Evolutionary conservation across 495 filamentous ascomycete genomes (phyloP).

Genomic region (Aspergillus sclerotiicarbonarius): DNA sequence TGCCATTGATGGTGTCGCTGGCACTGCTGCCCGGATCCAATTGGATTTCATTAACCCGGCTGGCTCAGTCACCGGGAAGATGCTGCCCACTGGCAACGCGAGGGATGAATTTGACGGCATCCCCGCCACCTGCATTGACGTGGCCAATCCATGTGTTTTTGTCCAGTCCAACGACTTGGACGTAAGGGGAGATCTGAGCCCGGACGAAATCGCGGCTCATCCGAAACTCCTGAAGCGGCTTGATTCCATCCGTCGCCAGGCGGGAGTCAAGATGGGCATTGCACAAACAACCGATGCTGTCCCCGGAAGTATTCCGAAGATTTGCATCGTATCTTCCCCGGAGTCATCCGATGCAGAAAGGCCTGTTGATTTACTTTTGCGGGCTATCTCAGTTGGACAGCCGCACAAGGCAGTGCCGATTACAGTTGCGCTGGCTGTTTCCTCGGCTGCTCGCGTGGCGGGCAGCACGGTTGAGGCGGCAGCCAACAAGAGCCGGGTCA

Average conservation of each 20-base stretch:
- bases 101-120: constrained; percentile 54
- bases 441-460: constrained; percentile 47
- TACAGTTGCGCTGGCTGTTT: constrained; percentile 60
- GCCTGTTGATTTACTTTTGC: constrained; percentile 44
- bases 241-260: constrained; percentile 59
- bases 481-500: constrained; percentile 21
- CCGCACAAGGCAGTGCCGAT: constrained; percentile 64
- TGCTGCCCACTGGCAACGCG: constrained; percentile 61
- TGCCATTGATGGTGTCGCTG: constrained; percentile 66
- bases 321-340: constrained; percentile 64
- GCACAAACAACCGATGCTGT: constrained; percentile 38
- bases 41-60: constrained; percentile 66
- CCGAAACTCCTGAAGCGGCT: constrained; percentile 48
- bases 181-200: constrained; percentile 48
- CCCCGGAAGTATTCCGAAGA: constrained; percentile 63
- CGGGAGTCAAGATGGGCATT: constrained; percentile 63
- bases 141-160: constrained; percentile 67
- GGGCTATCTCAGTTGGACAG: constrained; percentile 51
- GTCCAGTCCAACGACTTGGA: constrained; percentile 52
- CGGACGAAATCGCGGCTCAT: constrained; percentile 51
- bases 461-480: constrained; percentile 41
- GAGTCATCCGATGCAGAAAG: constrained; percentile 20
- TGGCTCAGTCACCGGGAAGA: constrained; percentile 63
- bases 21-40: constrained; percentile 53
- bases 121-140: constrained; percentile 58